Evolutionary conservation across 805 yeast genomes (phyloP), one percentile per base, ranked within the genome.

Genomic region (Trichomonascus vanleenenianus): DNA sequence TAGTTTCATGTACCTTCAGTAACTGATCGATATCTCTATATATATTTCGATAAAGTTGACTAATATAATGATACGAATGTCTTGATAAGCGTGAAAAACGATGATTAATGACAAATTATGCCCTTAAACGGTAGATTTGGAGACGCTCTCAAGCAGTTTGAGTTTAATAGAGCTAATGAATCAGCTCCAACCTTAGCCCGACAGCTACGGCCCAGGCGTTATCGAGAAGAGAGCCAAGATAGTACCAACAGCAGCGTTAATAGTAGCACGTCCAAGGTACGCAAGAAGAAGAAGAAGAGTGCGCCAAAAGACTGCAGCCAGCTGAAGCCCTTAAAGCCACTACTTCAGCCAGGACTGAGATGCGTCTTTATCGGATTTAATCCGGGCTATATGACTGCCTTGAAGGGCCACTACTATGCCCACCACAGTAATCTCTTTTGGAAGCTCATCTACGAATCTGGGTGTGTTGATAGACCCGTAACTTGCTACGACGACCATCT

Each of bases 291-390:
- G 19, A 8, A 6, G 14, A 41, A 8, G n/a, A 37, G 22, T 8
- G 18, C 39, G 12, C 45, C 41, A 12, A 42, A 42, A 20, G 38
- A 42, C 18, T 32, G 18, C 30, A 15, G 32, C 16, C 44, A 42
- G n/a, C 30, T 42, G 25, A 12, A 32, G 8, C 39, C 39, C 9
- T 44, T 58, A 32, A 53, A 56, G 20, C 61, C 58, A 1, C 20
- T 64, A 2, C 55, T 64, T 1, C 33, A 44, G 16, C 58, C 61
- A 0, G 59, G 58, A 4, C 54, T 75, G 19, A 52, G 53, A 3
- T 56, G 81, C 1, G 68, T 83, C 2, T 83, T 83, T 53, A 69
- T 83, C 2, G 93, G 93, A 1, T 81, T 71, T 65, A 83, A 83
- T 54, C 93, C 93, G 0, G 85, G 89, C 2, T 60, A 78, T 3